Evolutionary conservation across 352 stramenopile species (phyloP).

Genomic region (Phytophthora quininea): DNA sequence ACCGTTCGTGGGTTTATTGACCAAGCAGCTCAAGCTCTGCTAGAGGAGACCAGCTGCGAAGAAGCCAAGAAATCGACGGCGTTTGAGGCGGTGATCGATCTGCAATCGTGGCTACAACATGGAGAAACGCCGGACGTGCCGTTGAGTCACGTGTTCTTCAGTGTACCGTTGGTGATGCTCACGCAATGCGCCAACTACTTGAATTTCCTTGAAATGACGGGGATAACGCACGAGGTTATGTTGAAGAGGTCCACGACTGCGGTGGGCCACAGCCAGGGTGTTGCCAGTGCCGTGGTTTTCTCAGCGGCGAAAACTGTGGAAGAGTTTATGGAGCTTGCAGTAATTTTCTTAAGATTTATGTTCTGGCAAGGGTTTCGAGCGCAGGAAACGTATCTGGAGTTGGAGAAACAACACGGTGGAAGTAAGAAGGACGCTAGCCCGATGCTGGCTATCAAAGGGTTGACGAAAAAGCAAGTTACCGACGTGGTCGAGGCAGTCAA

Average conservation of each 20-base stretch:
- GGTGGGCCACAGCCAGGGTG: slow-evolving; percentile 81
- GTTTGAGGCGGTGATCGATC: slow-evolving; percentile 53
- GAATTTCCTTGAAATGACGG: slow-evolving; percentile 57
- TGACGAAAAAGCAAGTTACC: slow-evolving; percentile 58
- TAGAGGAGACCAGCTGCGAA: slow-evolving; percentile 51
- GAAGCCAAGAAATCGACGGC: slow-evolving; percentile 48
- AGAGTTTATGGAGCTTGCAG: slow-evolving; percentile 53
- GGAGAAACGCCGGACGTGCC: slow-evolving; percentile 17
- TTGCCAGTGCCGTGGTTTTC: slow-evolving; percentile 76
- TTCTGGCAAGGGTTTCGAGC: slow-evolving; percentile 83
- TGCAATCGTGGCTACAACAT: slow-evolving; percentile 61
- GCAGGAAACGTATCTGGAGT: slow-evolving; percentile 55
- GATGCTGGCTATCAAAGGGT: slow-evolving; percentile 76
- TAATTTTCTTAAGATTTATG: slow-evolving; percentile 73
- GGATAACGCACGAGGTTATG: slow-evolving; percentile 65
- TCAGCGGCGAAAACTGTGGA: slow-evolving; percentile 55
- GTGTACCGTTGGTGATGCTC: slow-evolving; percentile 79
- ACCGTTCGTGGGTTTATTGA: slow-evolving; percentile 51
- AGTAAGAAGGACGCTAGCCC: slow-evolving; percentile 48
- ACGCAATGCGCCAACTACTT: slow-evolving; percentile 84
- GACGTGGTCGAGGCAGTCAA: slow-evolving; percentile 60
- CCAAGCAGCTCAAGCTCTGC: slow-evolving; percentile 44
- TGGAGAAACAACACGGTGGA: slow-evolving; percentile 30
- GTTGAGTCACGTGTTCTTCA: slow-evolving; percentile 60
- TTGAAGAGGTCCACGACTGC: slow-evolving; percentile 48